Evolutionary conservation across 768 basidiomycete species (phyloP).

Genomic region (Tylopilus vinaceipallidus): DNA sequence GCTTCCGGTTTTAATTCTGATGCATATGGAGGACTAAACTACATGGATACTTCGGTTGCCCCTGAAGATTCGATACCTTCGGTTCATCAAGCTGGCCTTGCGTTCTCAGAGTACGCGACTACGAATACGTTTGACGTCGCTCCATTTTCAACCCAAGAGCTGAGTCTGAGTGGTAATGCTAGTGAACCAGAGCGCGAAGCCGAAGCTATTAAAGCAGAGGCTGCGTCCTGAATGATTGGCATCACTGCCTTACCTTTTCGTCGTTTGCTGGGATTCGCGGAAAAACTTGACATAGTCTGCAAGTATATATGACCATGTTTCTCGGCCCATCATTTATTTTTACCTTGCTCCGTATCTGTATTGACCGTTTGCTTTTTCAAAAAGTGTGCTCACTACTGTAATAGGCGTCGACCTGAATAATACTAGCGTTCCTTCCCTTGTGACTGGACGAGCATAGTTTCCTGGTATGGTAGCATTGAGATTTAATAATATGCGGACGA

Average conservation of each 20-base stretch:
- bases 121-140: slow-evolving; percentile 69
- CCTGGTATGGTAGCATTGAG: slow-evolving; percentile 20
- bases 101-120: slow-evolving; percentile 69
- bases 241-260: slow-evolving; percentile 19
- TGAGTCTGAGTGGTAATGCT: slow-evolving; percentile 53
- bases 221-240: slow-evolving; percentile 31
- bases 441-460: slow-evolving; percentile 12
- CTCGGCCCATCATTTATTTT: slow-evolving; percentile 35
- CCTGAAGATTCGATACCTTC: slow-evolving; percentile 63
- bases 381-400: slow-evolving; percentile 37
- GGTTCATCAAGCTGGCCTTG: slow-evolving; percentile 60
- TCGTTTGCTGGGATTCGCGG: slow-evolving; percentile 28
- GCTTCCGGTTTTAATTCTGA: slow-evolving; percentile 63
- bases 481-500: slow-evolving; percentile 17
- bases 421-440: slow-evolving; percentile 23
- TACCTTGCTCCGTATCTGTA: slow-evolving; percentile 40
- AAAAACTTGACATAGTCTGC: slow-evolving; percentile 30
- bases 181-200: slow-evolving; percentile 63
- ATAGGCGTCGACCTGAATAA: slow-evolving; percentile 32
- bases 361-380: slow-evolving; percentile 33
- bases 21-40: slow-evolving; percentile 66
- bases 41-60: slow-evolving; percentile 68
- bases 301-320: slow-evolving; percentile 34
- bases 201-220: slow-evolving; percentile 69
- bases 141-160: slow-evolving; percentile 63